phyloP scores from a whole-genome alignment of 805 yeast species.

The Saturnispora serradocipensis region DNA sequence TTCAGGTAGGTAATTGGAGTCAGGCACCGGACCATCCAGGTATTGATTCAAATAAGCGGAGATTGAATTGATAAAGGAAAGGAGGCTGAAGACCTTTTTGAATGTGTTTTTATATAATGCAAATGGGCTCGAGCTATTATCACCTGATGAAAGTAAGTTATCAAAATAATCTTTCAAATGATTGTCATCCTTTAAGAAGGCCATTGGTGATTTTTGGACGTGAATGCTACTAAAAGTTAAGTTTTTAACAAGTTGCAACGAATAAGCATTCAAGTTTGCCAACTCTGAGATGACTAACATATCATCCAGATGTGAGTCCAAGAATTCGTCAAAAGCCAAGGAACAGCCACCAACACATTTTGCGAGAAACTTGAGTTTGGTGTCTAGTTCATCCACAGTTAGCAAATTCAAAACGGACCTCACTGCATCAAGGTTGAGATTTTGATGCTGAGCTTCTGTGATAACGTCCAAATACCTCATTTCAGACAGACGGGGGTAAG shows the following conservation, averaged over 20 bases:
- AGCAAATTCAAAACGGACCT: background rate
- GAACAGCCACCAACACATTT: background rate
- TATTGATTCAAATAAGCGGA: background rate
- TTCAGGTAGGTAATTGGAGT: background rate
- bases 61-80: constrained; percentile 7
- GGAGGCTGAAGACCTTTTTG: constrained; percentile 3
- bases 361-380: constrained; percentile 1
- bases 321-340: background rate
- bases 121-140: background rate
- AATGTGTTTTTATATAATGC: background rate
- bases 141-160: background rate
- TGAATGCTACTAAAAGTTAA: background rate
- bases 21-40: background rate
- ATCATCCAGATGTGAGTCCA: background rate
- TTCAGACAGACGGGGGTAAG: background rate
- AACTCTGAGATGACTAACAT: constrained; percentile 3
- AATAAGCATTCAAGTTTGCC: constrained; percentile 1
- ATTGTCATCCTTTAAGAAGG: background rate
- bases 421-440: background rate
- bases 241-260: background rate
- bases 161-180: background rate
- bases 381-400: background rate
- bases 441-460: background rate
- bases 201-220: background rate
- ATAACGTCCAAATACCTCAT: background rate